Evolutionary conservation across 1,284 basidiomycete genomes (phyloP).

Genomic region (Boletellus deceptivus): DNA sequence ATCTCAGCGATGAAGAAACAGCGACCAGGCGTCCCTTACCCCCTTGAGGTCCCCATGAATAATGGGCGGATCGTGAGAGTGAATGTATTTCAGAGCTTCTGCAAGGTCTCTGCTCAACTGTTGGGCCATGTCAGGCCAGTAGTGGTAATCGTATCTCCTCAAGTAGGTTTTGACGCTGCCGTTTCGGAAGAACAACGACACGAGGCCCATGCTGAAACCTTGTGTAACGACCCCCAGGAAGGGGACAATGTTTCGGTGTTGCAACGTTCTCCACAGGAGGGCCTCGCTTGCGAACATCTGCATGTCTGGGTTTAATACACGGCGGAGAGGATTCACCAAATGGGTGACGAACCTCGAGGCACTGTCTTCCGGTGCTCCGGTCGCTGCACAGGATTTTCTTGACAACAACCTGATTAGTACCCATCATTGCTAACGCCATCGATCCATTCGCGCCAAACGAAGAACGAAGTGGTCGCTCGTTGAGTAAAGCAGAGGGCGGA

Average conservation of each 20-base stretch:
- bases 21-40: too few relatives aligned
- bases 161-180: constrained; percentile 35
- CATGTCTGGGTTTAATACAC: constrained; percentile 1
- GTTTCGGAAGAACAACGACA: constrained; percentile 38
- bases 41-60: too few relatives aligned
- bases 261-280: constrained; percentile 30
- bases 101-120: too few relatives aligned
- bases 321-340: background rate
- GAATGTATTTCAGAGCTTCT: too few relatives aligned
- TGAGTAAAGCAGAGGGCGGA: background rate
- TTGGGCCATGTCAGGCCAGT: background rate
- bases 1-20: constrained; percentile 1
- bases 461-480: background rate
- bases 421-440: constrained; percentile 10
- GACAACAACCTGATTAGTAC: constrained; percentile 13
- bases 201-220: constrained; percentile 25
- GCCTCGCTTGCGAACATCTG: constrained; percentile 30
- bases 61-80: too few relatives aligned
- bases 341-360: constrained; percentile 15
- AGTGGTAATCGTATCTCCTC: background rate
- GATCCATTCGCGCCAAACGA: constrained; percentile 5
- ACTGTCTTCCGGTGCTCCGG: background rate
- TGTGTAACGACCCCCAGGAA: constrained; percentile 20
- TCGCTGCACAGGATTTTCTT: constrained; percentile 19
- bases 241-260: constrained; percentile 6